Conservation (phyloP, 2,329 filamentous ascomycete genomes). For the Fusarium sp. region DNA sequence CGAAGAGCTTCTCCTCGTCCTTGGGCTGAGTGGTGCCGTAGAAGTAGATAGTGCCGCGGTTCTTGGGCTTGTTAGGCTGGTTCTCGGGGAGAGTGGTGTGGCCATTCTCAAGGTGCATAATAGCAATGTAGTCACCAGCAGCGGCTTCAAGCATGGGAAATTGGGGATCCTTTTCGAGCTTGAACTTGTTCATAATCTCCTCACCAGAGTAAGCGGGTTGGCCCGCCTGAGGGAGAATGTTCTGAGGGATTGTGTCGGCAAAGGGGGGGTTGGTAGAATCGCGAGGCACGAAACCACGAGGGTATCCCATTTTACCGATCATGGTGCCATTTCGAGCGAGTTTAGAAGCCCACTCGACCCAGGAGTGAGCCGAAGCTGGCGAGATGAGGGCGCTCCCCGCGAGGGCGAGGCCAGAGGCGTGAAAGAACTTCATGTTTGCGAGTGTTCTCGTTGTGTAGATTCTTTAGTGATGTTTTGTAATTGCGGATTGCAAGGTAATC, state of each 20-base stretch:
- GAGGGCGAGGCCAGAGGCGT: conserved; percentile 36
- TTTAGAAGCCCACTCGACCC: conserved; percentile 81
- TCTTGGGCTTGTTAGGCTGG: conserved; percentile 68
- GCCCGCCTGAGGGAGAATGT: conserved; percentile 69
- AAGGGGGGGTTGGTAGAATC: conserved; percentile 61
- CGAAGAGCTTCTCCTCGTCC: conserved; percentile 59
- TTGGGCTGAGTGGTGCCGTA: conserved; percentile 75
- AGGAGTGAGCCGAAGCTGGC: conserved; percentile 72
- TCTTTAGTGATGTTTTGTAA: conserved; percentile 3
- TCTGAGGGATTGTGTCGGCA: conserved; percentile 67
- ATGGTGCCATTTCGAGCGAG: conserved; percentile 81
- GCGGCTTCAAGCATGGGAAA: conserved; percentile 71
- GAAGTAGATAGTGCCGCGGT: conserved; percentile 78
- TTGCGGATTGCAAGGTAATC: conserved; percentile 5
- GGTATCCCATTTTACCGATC: conserved; percentile 75
- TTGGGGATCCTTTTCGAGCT: conserved; percentile 53
- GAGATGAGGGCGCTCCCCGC: conserved; percentile 47
- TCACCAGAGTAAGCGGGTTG: conserved; percentile 73
- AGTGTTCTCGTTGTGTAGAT: conserved; percentile 8
- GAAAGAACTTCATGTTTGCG: conserved; percentile 39
- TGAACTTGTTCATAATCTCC: conserved; percentile 61
- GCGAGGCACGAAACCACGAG: conserved; percentile 76
- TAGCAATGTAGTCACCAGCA: conserved; percentile 71
- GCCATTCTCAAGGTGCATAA: conserved; percentile 80
- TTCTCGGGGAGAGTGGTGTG: conserved; percentile 73